Evolutionary conservation across 371 early-diverging fungal genomes (phyloP), one percentile per base, ranked within the genome.

Genomic region (Dinochytrium kinnereticum): DNA sequence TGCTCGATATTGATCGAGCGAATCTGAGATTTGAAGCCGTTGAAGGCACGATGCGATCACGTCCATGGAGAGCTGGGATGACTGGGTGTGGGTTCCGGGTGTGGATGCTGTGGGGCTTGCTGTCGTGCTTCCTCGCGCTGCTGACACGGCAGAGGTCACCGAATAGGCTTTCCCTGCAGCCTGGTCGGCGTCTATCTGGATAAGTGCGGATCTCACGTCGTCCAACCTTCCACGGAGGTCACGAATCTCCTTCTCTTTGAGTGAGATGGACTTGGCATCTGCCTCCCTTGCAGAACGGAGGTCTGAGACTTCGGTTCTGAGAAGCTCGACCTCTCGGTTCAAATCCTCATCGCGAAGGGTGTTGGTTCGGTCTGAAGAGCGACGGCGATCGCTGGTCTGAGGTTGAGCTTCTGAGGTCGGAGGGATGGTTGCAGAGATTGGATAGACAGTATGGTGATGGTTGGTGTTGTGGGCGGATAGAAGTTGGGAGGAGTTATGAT

Each of bases 201-300:
- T 7, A 19, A 44, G 44, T 13, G 7, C 13, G 44, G 7, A 13
- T 7, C 64, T 28, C 10, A 64, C 64, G 17, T 64, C 64, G 33
- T 26, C 64, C 34, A 64, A 37, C 3, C 37, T 3, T 15, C 3
- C 2, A 17, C 64, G 26, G 36, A 76, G 73, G 40, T 76, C 77
- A 13, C 50, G 64, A 33, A 72, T 68, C 50, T 76, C 77, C n/a
- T 66, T 64, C 38, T 76, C 70, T 36, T 72, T 76, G 21, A 72
- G 24, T 13, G 69, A 61, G n/a, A 72, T 68, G 3, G 64, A 37
- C 50, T 69, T 59, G 0, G 67, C 50, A 66, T 76, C 77, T 28
- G 64, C 3, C 13, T 64, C 64, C 13, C 36, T 19, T 17, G 64
- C 17, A 5, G 64, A 13, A 17, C 64, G 64, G 64, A 64, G 64